Percentiles rank a stretch among this genome's conserved stretches.
phyloP scores from a whole-genome alignment of 768 basidiomycete species.

The Gymnopilus dilepis region DNA sequence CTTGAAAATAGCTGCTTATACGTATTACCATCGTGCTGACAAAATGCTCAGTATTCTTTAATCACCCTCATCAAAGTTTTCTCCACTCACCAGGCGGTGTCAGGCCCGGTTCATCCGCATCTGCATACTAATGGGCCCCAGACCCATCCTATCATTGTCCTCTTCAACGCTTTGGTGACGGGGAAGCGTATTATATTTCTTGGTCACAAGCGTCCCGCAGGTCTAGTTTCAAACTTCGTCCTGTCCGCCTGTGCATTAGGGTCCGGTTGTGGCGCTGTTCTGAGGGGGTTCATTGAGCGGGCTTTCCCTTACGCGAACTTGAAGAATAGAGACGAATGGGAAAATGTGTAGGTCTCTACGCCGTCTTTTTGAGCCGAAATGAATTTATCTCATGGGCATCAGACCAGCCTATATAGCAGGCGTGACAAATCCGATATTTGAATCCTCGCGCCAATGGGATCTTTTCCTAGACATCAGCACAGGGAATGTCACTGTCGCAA shows the following conservation, averaged over 20 bases:
- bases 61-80: conserved; percentile 91
- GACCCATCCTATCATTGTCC: conserved; percentile 93
- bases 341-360: conserved; percentile 69
- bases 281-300: conserved; percentile 88
- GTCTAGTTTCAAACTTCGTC: conserved; percentile 89
- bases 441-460: conserved; percentile 88
- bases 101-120: conserved; percentile 87
- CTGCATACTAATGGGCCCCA: conserved; percentile 89
- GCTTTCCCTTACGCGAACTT: conserved; percentile 97
- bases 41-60: conserved; percentile 75
- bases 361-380: neutral
- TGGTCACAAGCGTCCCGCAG: conserved; percentile 88
- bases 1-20: neutral
- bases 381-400: conserved; percentile 8
- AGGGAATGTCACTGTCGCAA: conserved; percentile 85
- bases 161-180: conserved; percentile 95
- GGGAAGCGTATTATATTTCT: conserved; percentile 97
- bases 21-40: conserved; percentile 6
- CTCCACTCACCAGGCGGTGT: conserved; percentile 56
- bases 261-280: conserved; percentile 83
- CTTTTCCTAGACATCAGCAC: conserved; percentile 90
- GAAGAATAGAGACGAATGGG: conserved; percentile 87
- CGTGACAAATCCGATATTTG: conserved; percentile 97
- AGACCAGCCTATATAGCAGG: conserved; percentile 96
- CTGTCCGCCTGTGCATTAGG: conserved; percentile 93